phyloP scores from a whole-genome alignment of 306 rosid species.

The Corylus avellana region DNA sequence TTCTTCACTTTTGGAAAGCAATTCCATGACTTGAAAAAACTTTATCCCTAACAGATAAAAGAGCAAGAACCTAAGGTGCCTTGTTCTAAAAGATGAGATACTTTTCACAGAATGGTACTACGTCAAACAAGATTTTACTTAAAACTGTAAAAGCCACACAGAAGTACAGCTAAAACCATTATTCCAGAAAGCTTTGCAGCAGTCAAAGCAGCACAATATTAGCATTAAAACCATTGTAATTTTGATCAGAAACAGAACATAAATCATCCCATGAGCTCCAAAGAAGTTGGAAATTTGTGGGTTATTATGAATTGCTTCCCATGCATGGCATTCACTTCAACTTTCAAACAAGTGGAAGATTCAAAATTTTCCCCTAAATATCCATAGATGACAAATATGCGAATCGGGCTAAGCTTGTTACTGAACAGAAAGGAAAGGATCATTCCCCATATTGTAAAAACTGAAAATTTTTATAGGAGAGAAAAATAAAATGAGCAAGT shows the following conservation, averaged over 20 bases:
- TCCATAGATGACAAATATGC: too few relatives aligned
- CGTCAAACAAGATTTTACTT: neutral
- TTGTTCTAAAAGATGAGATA: neutral
- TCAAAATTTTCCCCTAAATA: too few relatives aligned
- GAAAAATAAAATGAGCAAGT: neutral
- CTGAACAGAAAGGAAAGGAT: neutral
- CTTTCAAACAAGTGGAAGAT: neutral
- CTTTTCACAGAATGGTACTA: constrained; percentile 2
- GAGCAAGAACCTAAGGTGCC: neutral
- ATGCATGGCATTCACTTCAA: neutral
- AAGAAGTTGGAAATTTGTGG: neutral
- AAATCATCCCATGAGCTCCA: neutral
- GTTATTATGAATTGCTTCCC: neutral
- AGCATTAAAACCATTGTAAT: too few relatives aligned
- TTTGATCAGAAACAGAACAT: neutral
- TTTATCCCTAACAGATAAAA: neutral
- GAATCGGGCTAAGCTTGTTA: neutral
- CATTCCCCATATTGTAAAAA: too few relatives aligned
- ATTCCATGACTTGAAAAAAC: neutral
- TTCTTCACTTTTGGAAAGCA: neutral
- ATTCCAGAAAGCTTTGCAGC: too few relatives aligned
- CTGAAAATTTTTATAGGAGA: neutral
- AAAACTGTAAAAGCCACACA: neutral
- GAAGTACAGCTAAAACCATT: neutral
- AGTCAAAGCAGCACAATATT: too few relatives aligned